Base-by-base conservation (phyloP, 495 filamentous ascomycete species). In the Tuber magnatum region DNA sequence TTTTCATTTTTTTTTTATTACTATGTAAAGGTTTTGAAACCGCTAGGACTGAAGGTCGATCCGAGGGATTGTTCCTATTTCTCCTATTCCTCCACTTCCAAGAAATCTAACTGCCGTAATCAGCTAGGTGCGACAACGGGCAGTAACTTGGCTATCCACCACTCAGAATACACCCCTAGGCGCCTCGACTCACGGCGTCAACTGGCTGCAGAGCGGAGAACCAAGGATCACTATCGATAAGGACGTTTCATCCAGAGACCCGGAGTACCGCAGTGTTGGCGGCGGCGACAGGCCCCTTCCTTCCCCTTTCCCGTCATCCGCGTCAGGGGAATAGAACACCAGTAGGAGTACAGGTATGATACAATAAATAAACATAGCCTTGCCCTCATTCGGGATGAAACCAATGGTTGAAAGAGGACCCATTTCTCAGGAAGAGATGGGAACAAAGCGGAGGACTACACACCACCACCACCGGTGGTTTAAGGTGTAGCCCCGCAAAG, bases 171-270 rank as follows among this genome's bases (percentile, higher is more conserved):
- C 28, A 1, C 56, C 28, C 56, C 2, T 35, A 10, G 56, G 56
- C 56, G 56, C 56, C 35, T 65, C 56, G 35, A 65, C 56, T 65
- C 56, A 65, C 28, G 56, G 28, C 56, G 56, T 65, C 56, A 65
- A 65, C 56, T 65, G 56, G 56, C 56, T 9, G 1, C 56, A 35
- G 35, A 2, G 56, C 14, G 2, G 16, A 65, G 56, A 65, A 18
- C 28, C 56, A 65, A 35, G 56, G 28, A 65, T 65, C 56, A 35
- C 56, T 65, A 65, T 65, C 56, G 56, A 65, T 65, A 65, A 65
- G 56, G 56, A 35, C 56, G 56, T 65, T 65, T 65, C 56, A 65
- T 3, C 28, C 56, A 65, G n/a, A 65, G 56, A 35, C 56, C 4
- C 12, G 56, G 28, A 28, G 56, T 18, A 65, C 35, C 28, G 28